Percentiles rank a stretch among this genome's conserved stretches.
Evolutionary conservation across 2,329 filamentous ascomycete species (phyloP).

Genomic region (Diplocarpon rosae): DNA sequence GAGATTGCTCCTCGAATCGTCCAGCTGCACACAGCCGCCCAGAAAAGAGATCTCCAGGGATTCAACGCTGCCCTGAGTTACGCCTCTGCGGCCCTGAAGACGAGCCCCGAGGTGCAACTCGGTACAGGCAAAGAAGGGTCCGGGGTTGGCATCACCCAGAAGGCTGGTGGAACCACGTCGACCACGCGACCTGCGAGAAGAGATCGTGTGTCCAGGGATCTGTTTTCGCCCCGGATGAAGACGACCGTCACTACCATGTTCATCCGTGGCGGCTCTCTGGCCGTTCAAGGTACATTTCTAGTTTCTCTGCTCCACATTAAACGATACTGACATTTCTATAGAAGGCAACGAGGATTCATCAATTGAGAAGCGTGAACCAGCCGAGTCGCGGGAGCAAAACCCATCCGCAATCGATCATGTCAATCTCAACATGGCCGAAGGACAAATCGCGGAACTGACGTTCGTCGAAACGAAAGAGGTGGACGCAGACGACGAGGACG

Average conservation of each 20-base stretch:
- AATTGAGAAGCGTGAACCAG: conserved; percentile 8
- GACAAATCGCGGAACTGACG: conserved; percentile 24
- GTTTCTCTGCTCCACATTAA: neutral
- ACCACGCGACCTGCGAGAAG: conserved; percentile 1
- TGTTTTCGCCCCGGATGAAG: conserved; percentile 15
- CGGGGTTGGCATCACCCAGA: conserved; percentile 31
- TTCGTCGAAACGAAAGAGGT: conserved; percentile 23
- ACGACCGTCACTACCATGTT: conserved; percentile 26
- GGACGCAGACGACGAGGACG: conserved; percentile 14
- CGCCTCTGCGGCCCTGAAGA: conserved; percentile 31
- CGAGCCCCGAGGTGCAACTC: conserved; percentile 31
- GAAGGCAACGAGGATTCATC: conserved; percentile 9
- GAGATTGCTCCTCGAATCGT: conserved; percentile 34
- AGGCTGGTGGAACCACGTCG: conserved; percentile 10
- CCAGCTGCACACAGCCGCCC: conserved; percentile 13
- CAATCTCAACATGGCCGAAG: conserved; percentile 23
- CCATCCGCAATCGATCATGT: conserved; percentile 19
- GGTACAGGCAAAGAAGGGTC: conserved; percentile 31
- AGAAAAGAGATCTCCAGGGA: conserved; percentile 30
- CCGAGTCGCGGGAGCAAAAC: conserved; percentile 14
- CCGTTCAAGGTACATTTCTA: conserved; percentile 11
- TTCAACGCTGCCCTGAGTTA: conserved; percentile 33
- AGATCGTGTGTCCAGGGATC: conserved; percentile 6
- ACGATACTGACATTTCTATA: neutral
- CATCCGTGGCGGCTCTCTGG: conserved; percentile 19